Percentiles rank a stretch among this genome's conserved stretches.
Evolutionary conservation across 192 early-diverging fungal species (phyloP).

Genomic region (Entomortierella parvispora): DNA sequence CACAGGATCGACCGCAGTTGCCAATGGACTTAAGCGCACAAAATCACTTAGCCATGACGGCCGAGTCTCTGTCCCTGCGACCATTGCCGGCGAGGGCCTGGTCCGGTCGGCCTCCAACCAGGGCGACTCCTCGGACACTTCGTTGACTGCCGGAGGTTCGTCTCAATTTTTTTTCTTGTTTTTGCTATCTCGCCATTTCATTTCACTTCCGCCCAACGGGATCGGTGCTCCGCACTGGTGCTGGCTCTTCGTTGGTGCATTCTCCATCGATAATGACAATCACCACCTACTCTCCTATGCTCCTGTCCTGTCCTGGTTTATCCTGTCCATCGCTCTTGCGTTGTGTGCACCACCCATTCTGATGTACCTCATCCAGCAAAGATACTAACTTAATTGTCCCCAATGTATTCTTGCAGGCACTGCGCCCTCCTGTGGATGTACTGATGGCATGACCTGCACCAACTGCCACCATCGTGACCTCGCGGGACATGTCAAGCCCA

Average conservation of each 20-base stretch:
- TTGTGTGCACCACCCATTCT: too few relatives aligned
- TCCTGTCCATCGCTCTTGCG: not conserved
- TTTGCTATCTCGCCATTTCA: not conserved
- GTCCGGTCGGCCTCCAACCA: constrained; percentile 39
- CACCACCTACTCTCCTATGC: not conserved
- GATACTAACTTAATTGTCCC: too few relatives aligned
- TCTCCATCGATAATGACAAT: not conserved
- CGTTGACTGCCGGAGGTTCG: constrained; percentile 49
- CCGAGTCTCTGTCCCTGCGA: constrained; percentile 25
- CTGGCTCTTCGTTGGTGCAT: not conserved
- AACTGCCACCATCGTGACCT: constrained; percentile 18
- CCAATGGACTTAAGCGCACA: constrained; percentile 46
- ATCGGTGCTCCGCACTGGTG: too few relatives aligned
- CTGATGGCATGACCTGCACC: constrained; percentile 27
- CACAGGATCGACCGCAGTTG: constrained; percentile 31
- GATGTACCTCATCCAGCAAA: too few relatives aligned
- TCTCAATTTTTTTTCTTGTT: constrained; percentile 12
- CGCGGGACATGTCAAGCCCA: constrained; percentile 19
- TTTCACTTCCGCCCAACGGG: not conserved
- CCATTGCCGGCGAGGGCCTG: constrained; percentile 42
- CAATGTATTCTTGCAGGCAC: too few relatives aligned
- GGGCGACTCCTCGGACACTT: constrained; percentile 22
- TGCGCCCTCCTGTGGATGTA: constrained; percentile 25
- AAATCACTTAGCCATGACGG: constrained; percentile 49
- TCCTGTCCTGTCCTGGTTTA: not conserved